These are phyloP conservation scores for Teunomyces funiuensis DNA, from an alignment of 805 yeast genomes.

Conservation along the genomic window DNA sequence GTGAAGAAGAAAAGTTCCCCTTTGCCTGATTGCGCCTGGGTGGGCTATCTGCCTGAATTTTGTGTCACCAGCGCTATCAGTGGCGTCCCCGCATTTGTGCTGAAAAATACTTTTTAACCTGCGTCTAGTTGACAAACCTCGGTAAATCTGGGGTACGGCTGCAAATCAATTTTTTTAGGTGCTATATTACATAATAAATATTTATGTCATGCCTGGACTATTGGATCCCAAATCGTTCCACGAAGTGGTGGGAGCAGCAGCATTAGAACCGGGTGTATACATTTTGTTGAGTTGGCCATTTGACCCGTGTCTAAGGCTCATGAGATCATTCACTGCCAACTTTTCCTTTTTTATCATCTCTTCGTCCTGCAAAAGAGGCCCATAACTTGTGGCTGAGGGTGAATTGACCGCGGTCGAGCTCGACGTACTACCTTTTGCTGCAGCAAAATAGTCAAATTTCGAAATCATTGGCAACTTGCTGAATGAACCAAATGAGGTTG, in stretches of 20 bases:
- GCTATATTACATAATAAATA: constrained; percentile 4
- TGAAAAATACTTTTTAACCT: background rate
- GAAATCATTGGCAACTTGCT: constrained; percentile 12
- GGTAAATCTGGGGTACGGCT: constrained; percentile 1
- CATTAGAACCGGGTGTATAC: background rate
- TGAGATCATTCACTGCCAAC: constrained; percentile 22
- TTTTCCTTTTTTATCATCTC: constrained; percentile 31
- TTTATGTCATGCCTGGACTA: background rate
- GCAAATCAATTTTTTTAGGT: background rate
- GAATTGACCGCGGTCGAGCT: background rate
- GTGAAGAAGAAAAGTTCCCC: background rate
- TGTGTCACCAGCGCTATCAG: background rate
- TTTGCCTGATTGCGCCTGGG: background rate
- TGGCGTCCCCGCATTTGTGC: constrained; percentile 1
- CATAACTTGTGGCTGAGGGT: background rate
- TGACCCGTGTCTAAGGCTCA: constrained; percentile 14
- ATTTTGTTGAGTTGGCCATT: constrained; percentile 3
- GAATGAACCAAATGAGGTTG: constrained; percentile 7
- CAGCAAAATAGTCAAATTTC: constrained; percentile 13
- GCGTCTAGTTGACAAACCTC: background rate
- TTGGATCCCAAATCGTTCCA: background rate
- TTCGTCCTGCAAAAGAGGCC: constrained; percentile 11
- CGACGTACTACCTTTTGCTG: constrained; percentile 7
- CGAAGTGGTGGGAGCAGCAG: background rate
- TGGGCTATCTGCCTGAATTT: background rate